Evolutionary conservation across 345 rosid species (phyloP).

Genomic region (Mangifera indica): DNA sequence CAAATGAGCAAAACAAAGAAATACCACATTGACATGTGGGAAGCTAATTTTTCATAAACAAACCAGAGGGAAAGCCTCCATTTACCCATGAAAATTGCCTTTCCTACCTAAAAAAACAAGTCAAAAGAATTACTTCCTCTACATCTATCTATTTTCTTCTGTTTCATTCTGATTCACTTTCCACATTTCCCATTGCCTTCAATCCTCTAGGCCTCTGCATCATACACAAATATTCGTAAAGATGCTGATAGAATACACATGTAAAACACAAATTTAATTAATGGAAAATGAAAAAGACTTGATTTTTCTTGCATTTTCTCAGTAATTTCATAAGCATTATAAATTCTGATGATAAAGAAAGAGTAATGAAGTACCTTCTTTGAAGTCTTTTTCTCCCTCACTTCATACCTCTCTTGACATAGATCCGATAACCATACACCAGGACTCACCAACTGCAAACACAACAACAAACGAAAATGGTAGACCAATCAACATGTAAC

Average conservation of each 20-base stretch:
- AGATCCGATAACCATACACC: constrained; percentile 89
- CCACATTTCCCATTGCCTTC: constrained; percentile 68
- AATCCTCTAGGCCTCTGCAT: constrained; percentile 59
- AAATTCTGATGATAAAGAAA: background rate
- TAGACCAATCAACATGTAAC: background rate
- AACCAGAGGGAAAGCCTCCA: too few species aligned
- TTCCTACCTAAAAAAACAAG: constrained; percentile 9
- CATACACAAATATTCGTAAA: background rate
- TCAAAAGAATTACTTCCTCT: background rate
- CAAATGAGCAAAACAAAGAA: background rate
- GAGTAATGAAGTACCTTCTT: constrained; percentile 60
- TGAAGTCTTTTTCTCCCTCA: constrained; percentile 87
- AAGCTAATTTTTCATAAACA: too few species aligned
- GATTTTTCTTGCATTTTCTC: background rate
- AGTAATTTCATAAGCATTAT: background rate
- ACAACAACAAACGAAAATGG: constrained; percentile 3
- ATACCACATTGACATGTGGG: background rate
- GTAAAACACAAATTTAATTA: background rate
- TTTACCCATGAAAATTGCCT: too few species aligned
- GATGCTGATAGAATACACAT: background rate
- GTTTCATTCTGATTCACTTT: constrained; percentile 52
- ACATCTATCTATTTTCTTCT: background rate
- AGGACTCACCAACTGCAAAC: constrained; percentile 75
- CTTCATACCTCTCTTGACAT: constrained; percentile 84
- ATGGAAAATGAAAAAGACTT: background rate